Base-by-base conservation (phyloP, 352 stramenopile species). In the Phytophthora ohioensis region DNA sequence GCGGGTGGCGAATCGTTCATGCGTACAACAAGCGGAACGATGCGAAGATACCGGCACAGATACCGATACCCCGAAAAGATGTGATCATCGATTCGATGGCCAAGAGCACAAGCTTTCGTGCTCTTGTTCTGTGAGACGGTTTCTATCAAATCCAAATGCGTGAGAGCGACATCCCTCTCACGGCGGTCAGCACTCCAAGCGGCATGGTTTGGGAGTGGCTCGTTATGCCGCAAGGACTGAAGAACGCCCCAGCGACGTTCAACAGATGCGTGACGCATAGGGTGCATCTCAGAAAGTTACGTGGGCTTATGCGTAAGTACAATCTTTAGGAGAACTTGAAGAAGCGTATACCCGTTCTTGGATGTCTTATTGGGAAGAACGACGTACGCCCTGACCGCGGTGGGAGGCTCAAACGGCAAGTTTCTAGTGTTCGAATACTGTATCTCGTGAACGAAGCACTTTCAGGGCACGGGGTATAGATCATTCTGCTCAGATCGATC, bases 141-240 rank as follows among this genome's bases (percentile, higher is more conserved):
- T 56, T 56, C 35, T 57, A 56, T 31, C 57, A 57, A n/a, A 48
- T 57, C 5, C n/a, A 48, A 4, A 64, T 64, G 57, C 34, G 34
- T 41, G 43, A 73, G 43, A 47, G 31, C 1, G 57, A 75, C 47
- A n/a, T 43, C 7, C 49, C 38, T 31, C 49, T 57, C 3, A 57
- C 13, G 5, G 49, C 49, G n/a, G 31, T 43, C 5, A 57, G 31
- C 49, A 30, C 49, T n/a, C 31, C 49, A 2, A 57, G 15, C 13
- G 9, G 1, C 17, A 11, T 43, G 38, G 9, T 43, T 5, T 10
- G 36, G 10, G 10, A 41, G 36, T 41, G 36, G 5, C 36, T 41
- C 36, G 36, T 41, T 10, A 13, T 43, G 38, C 3, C 3, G 15
- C 38, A 43, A 12, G 38, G 38, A 12, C 49, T 43, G 11, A 43